A percentile compares a stretch with the other conserved stretches of the same genome.
phyloP scores from a whole-genome alignment of 2,329 filamentous ascomycete species.

The Zymoseptoria ardabiliae region DNA sequence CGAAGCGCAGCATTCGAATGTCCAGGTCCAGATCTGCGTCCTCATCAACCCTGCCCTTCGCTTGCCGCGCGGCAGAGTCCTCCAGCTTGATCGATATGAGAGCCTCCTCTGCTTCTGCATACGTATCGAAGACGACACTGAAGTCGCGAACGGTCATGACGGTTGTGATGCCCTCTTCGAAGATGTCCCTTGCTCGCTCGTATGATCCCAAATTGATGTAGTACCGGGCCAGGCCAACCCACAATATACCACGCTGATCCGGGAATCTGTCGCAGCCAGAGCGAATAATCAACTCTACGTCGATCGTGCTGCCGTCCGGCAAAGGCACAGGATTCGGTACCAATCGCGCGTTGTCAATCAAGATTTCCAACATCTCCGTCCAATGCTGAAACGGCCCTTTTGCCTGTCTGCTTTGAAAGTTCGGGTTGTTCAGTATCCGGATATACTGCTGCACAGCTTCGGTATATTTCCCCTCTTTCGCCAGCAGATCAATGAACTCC shows the following conservation, averaged over 20 bases:
- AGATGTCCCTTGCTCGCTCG: conserved; percentile 84
- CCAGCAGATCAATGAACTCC: conserved; percentile 85
- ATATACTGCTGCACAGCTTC: conserved; percentile 91
- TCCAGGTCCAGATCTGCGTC: conserved; percentile 90
- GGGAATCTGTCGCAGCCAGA: conserved; percentile 87
- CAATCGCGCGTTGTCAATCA: conserved; percentile 70
- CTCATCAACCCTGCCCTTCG: conserved; percentile 69
- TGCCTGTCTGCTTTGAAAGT: conserved; percentile 84
- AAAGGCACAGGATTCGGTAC: conserved; percentile 65
- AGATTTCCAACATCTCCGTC: conserved; percentile 92
- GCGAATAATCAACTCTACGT: conserved; percentile 85
- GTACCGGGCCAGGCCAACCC: conserved; percentile 91
- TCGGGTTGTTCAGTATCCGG: conserved; percentile 79
- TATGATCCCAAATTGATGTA: conserved; percentile 93
- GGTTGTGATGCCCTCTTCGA: conserved; percentile 92
- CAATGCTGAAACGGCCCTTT: conserved; percentile 96
- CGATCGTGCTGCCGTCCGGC: conserved; percentile 71
- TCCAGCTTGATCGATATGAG: conserved; percentile 91
- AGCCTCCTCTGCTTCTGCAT: conserved; percentile 93
- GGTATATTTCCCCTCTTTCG: conserved; percentile 74
- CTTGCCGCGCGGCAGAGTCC: conserved; percentile 68
- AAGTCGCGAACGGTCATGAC: conserved; percentile 99
- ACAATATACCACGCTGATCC: conserved; percentile 89
- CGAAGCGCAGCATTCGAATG: conserved; percentile 94
- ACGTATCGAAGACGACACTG: conserved; percentile 90